Conservation (phyloP, 805 yeast species). For the Kuraishia ogatae region DNA sequence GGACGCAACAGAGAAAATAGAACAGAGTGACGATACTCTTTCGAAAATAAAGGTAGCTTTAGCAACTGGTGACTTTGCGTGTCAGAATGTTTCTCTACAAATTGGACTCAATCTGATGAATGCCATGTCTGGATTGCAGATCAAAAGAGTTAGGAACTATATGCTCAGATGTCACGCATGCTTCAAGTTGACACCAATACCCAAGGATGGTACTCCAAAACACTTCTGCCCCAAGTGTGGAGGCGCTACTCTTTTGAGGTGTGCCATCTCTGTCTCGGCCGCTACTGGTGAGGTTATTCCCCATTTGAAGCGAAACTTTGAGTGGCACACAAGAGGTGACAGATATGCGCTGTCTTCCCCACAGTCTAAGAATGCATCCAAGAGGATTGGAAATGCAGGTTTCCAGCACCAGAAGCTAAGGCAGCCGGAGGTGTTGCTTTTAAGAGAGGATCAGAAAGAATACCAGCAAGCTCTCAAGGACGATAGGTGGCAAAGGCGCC, state of each 20-base stretch:
- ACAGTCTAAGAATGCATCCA: conserved; percentile 62
- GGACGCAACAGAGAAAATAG: conserved; percentile 58
- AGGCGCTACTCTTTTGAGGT: conserved; percentile 80
- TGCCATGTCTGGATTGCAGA: conserved; percentile 73
- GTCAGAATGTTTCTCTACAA: conserved; percentile 91
- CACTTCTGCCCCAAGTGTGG: conserved; percentile 97
- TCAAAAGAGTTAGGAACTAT: conserved; percentile 78
- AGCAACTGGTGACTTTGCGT: conserved; percentile 95
- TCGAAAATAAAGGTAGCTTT: conserved; percentile 65
- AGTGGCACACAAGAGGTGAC: conserved; percentile 89
- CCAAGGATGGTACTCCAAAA: conserved; percentile 63
- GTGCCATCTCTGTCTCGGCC: conserved; percentile 80
- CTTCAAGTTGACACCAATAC: conserved; percentile 72
- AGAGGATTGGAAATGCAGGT: conserved; percentile 71
- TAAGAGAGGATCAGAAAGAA: conserved; percentile 93
- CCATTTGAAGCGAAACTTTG: conserved; percentile 83
- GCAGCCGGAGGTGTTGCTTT: conserved; percentile 44
- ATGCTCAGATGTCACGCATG: conserved; percentile 98
- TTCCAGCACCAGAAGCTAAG: conserved; percentile 63
- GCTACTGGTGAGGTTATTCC: conserved; percentile 78
- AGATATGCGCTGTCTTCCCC: conserved; percentile 82
- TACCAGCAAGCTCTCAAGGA: conserved; percentile 81
- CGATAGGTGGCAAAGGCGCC: conserved; percentile 79
- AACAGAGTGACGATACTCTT: conserved; percentile 21
- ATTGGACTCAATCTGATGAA: conserved; percentile 84